Base-by-base conservation (phyloP, 345 rosid genomes). In the Hibiscus trionum region DNA sequence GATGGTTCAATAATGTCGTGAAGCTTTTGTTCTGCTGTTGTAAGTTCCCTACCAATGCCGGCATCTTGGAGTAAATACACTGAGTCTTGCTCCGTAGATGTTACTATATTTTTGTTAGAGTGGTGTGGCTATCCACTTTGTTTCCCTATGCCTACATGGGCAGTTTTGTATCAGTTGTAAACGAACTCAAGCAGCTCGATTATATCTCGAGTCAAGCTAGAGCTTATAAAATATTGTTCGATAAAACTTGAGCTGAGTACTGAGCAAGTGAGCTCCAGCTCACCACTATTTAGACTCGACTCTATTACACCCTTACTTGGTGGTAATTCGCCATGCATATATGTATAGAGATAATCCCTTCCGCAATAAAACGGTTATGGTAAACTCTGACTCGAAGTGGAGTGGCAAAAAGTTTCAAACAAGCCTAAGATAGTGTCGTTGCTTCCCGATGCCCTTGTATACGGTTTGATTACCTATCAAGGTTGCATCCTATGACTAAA, bases 1-100 rank as follows among this genome's bases (percentile, higher is more conserved):
- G 24, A 21, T 21, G 24, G 35, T 44, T 59, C 14, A 5, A 21
- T 17, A 11, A 7, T 9, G 26, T 24, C 46, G 15, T 44, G 15
- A 55, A 69, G 57, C 11, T 69, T 66, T n/a, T 60, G 42, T 17
- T 62, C 24, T 78, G 70, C 21, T 31, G 56, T 47, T 74, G 42
- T 37, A 72, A 90, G 95, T 82, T 50, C 80, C 55, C 53, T 15
- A 17, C 63, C 62, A 8, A 61, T 74, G 72, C 77, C 77, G 21
- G 61, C 82, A 31, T 75, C 84, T 31, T 31, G 85, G 81, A 77
- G 24, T 21, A 21, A 21, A 21, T 21, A 21, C 24, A 21, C 24
- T 0, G 24, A 21, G 60, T 24, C 37, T 68, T 44, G 19, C 77
- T 73, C 88, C 88, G 97, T 27, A 27, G 31, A 27, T 27, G 31